phyloP scores from a whole-genome alignment of 2,329 filamentous ascomycete species.

The Paraphaeosphaeria sporulosa region DNA sequence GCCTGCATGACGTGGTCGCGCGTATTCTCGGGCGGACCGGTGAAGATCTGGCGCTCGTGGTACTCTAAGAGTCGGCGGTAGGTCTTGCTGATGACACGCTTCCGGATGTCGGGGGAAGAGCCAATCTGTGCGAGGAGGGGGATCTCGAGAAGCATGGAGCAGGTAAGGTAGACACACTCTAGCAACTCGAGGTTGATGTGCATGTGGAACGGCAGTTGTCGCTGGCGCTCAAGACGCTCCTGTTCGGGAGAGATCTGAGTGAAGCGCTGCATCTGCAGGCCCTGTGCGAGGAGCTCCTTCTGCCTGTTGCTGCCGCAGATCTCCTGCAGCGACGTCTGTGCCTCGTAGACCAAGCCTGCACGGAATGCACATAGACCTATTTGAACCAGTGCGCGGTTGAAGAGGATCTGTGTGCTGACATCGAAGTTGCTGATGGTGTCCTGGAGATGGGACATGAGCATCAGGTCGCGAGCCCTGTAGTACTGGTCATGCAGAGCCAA shows the following conservation, averaged over 20 bases:
- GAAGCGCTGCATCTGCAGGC: slow-evolving; percentile 97
- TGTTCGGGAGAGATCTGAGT: slow-evolving; percentile 96
- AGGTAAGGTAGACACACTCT: slow-evolving; percentile 97
- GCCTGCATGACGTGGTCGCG: slow-evolving; percentile 99
- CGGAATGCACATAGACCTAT: slow-evolving; percentile 98
- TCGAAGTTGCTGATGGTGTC: slow-evolving; percentile 98
- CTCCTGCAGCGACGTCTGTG: slow-evolving; percentile 96
- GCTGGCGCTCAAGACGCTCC: slow-evolving; percentile 94
- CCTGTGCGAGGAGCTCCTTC: slow-evolving; percentile 97
- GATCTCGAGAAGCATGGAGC: slow-evolving; percentile 99
- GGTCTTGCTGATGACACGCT: slow-evolving; percentile 98
- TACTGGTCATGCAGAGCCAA: slow-evolving; percentile 96
- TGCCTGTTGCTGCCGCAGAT: slow-evolving; percentile 97
- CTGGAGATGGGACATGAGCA: slow-evolving; percentile 99
- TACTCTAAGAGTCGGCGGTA: slow-evolving; percentile 99
- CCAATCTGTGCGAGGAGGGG: slow-evolving; percentile 95
- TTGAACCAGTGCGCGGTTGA: slow-evolving; percentile 97
- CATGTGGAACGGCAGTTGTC: slow-evolving; percentile 99
- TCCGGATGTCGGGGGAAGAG: slow-evolving; percentile 95
- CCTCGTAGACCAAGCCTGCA: slow-evolving; percentile 94
- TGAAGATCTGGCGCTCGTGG: slow-evolving; percentile 99
- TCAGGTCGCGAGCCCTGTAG: slow-evolving; percentile 97
- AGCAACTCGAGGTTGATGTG: slow-evolving; percentile 99
- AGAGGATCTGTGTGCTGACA: slow-evolving; percentile 95
- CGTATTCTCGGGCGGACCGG: slow-evolving; percentile 96